A percentile compares a stretch with the other conserved stretches of the same genome.
These are phyloP conservation scores for Eutreptiella sp. DNA, from an alignment of 208 protist genomes.

Conservation along the genomic window DNA sequence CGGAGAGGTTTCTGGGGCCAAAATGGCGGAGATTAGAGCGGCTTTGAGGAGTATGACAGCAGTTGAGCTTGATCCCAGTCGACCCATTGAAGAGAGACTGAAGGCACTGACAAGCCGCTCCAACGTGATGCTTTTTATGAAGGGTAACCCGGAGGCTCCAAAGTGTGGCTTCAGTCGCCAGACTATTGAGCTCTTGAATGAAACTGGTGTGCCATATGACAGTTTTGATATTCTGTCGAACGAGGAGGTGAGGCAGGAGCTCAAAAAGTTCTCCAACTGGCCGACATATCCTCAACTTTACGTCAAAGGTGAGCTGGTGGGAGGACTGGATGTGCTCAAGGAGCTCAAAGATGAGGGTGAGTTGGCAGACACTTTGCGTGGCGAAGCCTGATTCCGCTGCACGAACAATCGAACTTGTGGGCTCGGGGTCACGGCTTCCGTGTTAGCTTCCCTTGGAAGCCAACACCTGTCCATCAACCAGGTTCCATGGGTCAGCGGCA, in stretches of 20 bases:
- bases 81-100: constrained; percentile 61
- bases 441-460: too few species aligned
- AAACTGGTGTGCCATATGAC: constrained; percentile 53
- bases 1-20: constrained; percentile 63
- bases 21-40: constrained; percentile 61
- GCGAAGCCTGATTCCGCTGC: too few species aligned
- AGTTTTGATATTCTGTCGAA: constrained; percentile 81
- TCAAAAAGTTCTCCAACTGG: constrained; percentile 82
- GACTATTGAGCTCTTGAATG: constrained; percentile 63
- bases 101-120: constrained; percentile 63
- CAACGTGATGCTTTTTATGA: constrained; percentile 80
- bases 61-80: constrained; percentile 48
- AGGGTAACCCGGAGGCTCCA: constrained; percentile 70
- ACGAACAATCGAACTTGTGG: too few species aligned
- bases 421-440: too few species aligned
- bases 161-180: constrained; percentile 77
- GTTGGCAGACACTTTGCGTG: constrained; percentile 33
- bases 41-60: constrained; percentile 51
- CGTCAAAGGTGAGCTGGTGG: constrained; percentile 81
- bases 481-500: too few species aligned
- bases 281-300: constrained; percentile 88
- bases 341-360: constrained; percentile 68
- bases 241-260: constrained; percentile 71
- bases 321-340: constrained; percentile 77
- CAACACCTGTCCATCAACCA: too few species aligned